These are phyloP conservation scores for Paecilomyces variotii DNA, from an alignment of 2,329 filamentous ascomycete species.

Conservation along the genomic window DNA sequence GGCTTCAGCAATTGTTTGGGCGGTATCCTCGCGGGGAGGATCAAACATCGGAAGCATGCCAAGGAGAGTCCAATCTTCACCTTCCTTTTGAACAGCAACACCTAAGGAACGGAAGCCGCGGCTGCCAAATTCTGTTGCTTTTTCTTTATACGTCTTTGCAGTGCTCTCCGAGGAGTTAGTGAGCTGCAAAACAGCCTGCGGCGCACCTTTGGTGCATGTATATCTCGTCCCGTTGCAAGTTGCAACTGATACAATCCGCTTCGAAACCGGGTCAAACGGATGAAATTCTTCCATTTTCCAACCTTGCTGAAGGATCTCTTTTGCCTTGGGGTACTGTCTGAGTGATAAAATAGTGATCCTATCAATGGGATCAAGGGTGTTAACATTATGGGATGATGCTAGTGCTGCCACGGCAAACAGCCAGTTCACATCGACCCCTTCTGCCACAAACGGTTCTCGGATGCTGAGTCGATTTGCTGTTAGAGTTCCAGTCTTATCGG, in stretches of 20 bases:
- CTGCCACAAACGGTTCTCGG: conserved; percentile 67
- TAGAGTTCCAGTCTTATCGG: conserved; percentile 75
- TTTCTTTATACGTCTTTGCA: conserved; percentile 58
- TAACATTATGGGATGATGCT: conserved; percentile 70
- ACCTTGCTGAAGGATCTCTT: conserved; percentile 64
- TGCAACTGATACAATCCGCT: conserved; percentile 66
- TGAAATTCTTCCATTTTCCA: conserved; percentile 72
- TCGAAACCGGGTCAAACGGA: conserved; percentile 66
- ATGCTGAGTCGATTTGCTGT: conserved; percentile 59
- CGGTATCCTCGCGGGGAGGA: conserved; percentile 69
- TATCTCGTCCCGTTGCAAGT: conserved; percentile 61
- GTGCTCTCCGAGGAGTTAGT: conserved; percentile 59
- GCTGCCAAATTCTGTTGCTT: conserved; percentile 66
- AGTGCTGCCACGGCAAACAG: conserved; percentile 75
- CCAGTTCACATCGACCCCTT: conserved; percentile 72
- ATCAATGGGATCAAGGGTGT: conserved; percentile 70
- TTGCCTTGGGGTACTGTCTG: conserved; percentile 65
- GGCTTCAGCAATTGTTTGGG: conserved; percentile 68
- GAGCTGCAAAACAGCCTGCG: conserved; percentile 64
- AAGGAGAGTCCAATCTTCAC: conserved; percentile 64
- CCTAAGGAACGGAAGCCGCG: conserved; percentile 73
- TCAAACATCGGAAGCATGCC: conserved; percentile 77
- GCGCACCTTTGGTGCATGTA: conserved; percentile 69
- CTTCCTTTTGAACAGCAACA: conserved; percentile 69
- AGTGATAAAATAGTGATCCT: conserved; percentile 70